Evolutionary conservation across 2,329 filamentous ascomycete genomes (phyloP), one percentile per base, ranked within the genome.

Genomic region (Penicillium janthinellum): DNA sequence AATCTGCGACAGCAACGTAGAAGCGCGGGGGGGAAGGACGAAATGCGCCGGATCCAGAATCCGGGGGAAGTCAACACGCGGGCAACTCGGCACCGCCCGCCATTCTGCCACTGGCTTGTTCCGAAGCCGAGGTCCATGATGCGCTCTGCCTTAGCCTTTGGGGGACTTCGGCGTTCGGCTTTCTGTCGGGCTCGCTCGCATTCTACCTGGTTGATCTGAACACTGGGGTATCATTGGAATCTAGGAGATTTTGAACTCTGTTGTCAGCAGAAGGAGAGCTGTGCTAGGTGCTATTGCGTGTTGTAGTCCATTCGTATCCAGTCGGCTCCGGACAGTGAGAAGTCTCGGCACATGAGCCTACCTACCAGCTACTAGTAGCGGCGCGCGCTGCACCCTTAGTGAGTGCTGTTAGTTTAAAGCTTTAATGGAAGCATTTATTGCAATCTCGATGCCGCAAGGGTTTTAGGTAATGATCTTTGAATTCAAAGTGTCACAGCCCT

Each of bases 101-200:
- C 58, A 62, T 73, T 73, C 67, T 72, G 68, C 71, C 72, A 63
- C 57, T 67, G 51, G 38, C 51, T 53, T 53, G 38, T 53, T 63
- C 71, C 70, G 71, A 71, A 72, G 72, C 73, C 73, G 73, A 75
- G 73, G 73, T 75, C 57, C 68, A 71, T 12, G 52, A 53, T 28
- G 25, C 42, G 37, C 51, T 20, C 12, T 35, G 52, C n/a, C 25
- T 37, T 11, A 25, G 4, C 28, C 25, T 28, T 15, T 5, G 17
- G 39, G 39, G 17, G 37, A 5, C 5, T 45, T 55, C 42, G 52
- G 52, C 41, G 31, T 22, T 55, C 52, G 41, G 52, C 41, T 45
- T 55, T 35, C 25, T 31, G 44, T 34, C 20, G 38, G 31, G 12
- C 17, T 52, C 47, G 28, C 31, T 49, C n/a, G 28, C 31, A 49